Conservation (phyloP, 2,329 filamentous ascomycete species). For the Dryadomyces quercivorus region DNA sequence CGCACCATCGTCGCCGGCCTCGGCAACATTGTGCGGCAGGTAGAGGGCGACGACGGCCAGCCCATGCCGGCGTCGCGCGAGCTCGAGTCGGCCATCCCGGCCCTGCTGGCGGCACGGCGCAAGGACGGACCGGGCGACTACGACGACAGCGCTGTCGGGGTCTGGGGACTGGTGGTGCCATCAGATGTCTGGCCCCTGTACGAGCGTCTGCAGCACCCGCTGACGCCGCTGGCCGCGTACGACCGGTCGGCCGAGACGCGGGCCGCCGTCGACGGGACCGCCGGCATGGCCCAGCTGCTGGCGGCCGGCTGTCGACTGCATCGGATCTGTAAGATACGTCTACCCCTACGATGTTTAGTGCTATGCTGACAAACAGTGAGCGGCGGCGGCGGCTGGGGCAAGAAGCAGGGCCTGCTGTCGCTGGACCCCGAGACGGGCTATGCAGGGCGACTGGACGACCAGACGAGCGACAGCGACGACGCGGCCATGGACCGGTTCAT, state of each 20-base stretch:
- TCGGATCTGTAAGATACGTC: conserved; percentile 28
- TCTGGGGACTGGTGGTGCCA: conserved; percentile 64
- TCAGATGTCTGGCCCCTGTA: conserved; percentile 9
- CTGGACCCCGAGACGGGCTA: conserved; percentile 57
- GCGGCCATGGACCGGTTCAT: conserved; percentile 39
- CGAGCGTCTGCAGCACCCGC: conserved; percentile 9
- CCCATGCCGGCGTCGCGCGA: conserved; percentile 55
- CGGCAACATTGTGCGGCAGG: conserved; percentile 64
- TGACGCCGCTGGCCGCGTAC: conserved; percentile 6
- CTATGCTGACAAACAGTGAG: conserved; percentile 39
- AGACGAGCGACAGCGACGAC: background rate
- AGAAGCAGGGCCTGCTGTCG: conserved; percentile 66
- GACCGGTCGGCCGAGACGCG: conserved; percentile 15
- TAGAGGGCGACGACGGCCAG: conserved; percentile 32
- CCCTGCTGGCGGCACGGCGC: conserved; percentile 7
- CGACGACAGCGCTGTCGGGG: conserved; percentile 35
- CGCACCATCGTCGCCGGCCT: conserved; percentile 53
- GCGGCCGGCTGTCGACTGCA: conserved; percentile 32
- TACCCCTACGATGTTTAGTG: too few relatives aligned
- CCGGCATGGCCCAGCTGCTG: conserved; percentile 22
- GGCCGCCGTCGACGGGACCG: conserved; percentile 15
- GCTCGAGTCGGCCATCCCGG: conserved; percentile 49
- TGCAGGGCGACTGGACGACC: conserved; percentile 13
- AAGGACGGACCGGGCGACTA: conserved; percentile 4
- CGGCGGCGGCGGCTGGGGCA: conserved; percentile 75